Percentiles rank a stretch among this genome's conserved stretches.
Conservation (phyloP, 2,329 filamentous ascomycete genomes). For the Microcera coccophila region DNA sequence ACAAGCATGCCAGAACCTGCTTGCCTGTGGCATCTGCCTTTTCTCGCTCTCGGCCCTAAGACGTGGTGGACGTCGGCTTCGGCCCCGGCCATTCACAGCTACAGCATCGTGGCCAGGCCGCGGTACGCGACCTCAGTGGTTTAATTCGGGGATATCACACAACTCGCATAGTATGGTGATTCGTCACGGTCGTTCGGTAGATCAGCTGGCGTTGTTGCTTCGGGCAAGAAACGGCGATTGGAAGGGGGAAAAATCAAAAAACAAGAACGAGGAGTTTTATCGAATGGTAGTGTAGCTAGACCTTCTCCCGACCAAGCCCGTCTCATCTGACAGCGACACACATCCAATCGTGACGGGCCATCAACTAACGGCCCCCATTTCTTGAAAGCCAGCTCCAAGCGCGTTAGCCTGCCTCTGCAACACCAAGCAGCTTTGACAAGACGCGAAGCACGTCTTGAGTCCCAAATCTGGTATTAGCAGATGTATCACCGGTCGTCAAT, state of each 20-base stretch:
- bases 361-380: too few species aligned
- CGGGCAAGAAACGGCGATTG: too few species aligned
- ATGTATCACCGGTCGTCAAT: neutral
- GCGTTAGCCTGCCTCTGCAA: too few species aligned
- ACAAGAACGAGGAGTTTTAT: too few species aligned
- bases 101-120: neutral
- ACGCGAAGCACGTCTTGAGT: neutral
- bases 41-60: neutral
- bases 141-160: neutral
- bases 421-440: too few species aligned
- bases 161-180: neutral
- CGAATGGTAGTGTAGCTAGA: too few species aligned
- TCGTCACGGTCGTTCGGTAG: too few species aligned
- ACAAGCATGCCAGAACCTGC: neutral
- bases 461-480: neutral
- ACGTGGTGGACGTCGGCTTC: neutral
- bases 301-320: neutral
- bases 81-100: neutral
- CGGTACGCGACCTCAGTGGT: neutral
- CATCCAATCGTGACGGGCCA: neutral
- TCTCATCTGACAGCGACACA: neutral
- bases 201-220: too few species aligned
- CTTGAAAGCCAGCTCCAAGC: too few species aligned
- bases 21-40: neutral
- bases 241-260: too few species aligned